A percentile compares a stretch with the other conserved stretches of the same genome.
Conservation (phyloP, 345 rosid genomes). For the Cardiospermum halicacabum region DNA sequence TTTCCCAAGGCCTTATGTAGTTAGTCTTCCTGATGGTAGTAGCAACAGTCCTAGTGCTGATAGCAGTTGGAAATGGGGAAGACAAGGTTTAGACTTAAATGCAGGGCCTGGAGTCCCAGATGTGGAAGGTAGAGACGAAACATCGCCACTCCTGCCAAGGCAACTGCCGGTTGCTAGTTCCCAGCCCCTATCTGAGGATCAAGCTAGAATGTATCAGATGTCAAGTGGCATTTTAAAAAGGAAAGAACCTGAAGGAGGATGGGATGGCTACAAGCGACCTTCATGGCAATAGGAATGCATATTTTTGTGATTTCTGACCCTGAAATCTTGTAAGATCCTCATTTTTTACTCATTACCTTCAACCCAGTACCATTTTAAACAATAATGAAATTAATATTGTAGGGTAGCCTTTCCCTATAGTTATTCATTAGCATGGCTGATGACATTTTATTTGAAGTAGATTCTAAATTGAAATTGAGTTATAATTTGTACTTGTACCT, state of each 20-base stretch:
- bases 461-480: background rate
- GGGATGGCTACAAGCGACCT: slow-evolving; percentile 78
- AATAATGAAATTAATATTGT: background rate
- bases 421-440: background rate
- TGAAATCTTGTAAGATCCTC: slow-evolving; percentile 38
- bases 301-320: slow-evolving; percentile 22
- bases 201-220: slow-evolving; percentile 65
- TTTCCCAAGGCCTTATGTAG: slow-evolving; percentile 55
- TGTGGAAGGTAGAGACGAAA: slow-evolving; percentile 65
- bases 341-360: background rate
- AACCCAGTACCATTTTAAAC: background rate
- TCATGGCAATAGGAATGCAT: slow-evolving; percentile 65
- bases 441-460: background rate
- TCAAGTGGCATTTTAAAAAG: slow-evolving; percentile 61
- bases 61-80: slow-evolving; percentile 58
- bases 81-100: slow-evolving; percentile 73
- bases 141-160: slow-evolving; percentile 36
- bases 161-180: slow-evolving; percentile 48
- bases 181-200: slow-evolving; percentile 58
- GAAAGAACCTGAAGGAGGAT: slow-evolving; percentile 89
- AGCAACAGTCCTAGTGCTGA: slow-evolving; percentile 37
- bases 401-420: background rate
- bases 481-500: background rate
- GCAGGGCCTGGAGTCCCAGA: slow-evolving; percentile 76
- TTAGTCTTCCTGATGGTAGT: slow-evolving; percentile 55